Conservation (phyloP, 164 flowering plant genomes). For the grape (Vitis vinifera) region DNA sequence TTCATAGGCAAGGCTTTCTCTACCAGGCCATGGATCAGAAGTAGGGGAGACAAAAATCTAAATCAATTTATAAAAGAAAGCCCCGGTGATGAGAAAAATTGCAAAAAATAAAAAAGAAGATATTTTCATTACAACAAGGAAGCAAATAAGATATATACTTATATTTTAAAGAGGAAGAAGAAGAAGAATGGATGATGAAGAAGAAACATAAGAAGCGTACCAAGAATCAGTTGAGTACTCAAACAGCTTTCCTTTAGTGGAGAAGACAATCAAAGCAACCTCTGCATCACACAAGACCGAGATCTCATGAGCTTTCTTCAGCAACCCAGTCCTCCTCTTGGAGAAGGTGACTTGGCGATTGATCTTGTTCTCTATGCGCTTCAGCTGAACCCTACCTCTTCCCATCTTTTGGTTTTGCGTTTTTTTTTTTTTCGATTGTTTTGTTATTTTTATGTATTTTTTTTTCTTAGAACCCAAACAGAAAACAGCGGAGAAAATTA, state of each 20-base stretch:
- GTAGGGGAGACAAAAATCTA: too few species aligned
- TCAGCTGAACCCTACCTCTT: slow-evolving; percentile 47
- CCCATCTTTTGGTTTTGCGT: slow-evolving; percentile 21
- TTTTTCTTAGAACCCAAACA: background rate
- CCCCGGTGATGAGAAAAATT: background rate
- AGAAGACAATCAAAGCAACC: slow-evolving; percentile 43
- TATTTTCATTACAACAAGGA: background rate
- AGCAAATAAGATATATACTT: slow-evolving; percentile 1
- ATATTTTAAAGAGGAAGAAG: background rate
- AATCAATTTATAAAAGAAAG: too few species aligned
- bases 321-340: slow-evolving; percentile 37
- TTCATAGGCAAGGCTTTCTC: too few species aligned
- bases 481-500: too few species aligned
- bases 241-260: slow-evolving; percentile 42
- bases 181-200: background rate
- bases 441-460: background rate
- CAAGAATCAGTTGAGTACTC: slow-evolving; percentile 33
- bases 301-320: slow-evolving; percentile 52
- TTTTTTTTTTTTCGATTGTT: background rate
- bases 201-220: slow-evolving; percentile 12
- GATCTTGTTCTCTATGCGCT: slow-evolving; percentile 48
- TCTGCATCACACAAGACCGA: slow-evolving; percentile 48
- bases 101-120: background rate
- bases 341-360: slow-evolving; percentile 45
- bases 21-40: too few species aligned